These are phyloP conservation scores for Amborella trichopoda DNA, from an alignment of 164 flowering plant species.

Conservation along the genomic window DNA sequence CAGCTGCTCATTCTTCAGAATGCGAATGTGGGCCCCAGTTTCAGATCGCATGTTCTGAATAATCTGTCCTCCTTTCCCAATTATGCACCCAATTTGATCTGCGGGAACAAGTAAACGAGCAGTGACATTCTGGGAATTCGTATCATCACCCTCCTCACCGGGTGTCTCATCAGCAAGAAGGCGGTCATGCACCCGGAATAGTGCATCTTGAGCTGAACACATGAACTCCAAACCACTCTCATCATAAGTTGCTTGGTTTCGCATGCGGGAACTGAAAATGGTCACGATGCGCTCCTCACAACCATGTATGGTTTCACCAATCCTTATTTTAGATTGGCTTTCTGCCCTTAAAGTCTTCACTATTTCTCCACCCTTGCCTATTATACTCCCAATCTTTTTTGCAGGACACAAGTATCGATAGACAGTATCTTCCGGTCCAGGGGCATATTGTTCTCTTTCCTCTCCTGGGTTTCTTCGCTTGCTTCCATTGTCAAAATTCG, in stretches of 20 bases:
- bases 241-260: constrained; percentile 56
- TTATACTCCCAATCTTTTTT: constrained; percentile 84
- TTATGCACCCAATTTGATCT: constrained; percentile 93
- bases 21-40: constrained; percentile 84
- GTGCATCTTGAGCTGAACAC: constrained; percentile 90
- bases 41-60: constrained; percentile 81
- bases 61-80: constrained; percentile 96
- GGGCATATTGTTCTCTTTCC: constrained; percentile 35
- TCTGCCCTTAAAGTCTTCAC: constrained; percentile 89
- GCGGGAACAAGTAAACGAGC: constrained; percentile 83
- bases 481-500: constrained; percentile 22
- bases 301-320: constrained; percentile 76
- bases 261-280: constrained; percentile 63
- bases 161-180: constrained; percentile 47
- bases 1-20: constrained; percentile 78
- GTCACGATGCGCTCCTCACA: constrained; percentile 90
- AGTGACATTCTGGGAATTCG: constrained; percentile 37
- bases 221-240: constrained; percentile 11
- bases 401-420: constrained; percentile 83
- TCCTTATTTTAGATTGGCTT: constrained; percentile 79
- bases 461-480: constrained; percentile 41
- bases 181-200: constrained; percentile 79
- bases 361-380: constrained; percentile 96
- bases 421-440: constrained; percentile 77
- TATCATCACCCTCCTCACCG: constrained; percentile 51